A percentile compares a stretch with the other conserved stretches of the same genome.
Evolutionary conservation across 1,284 basidiomycete genomes (phyloP).

Genomic region (Taiwanofungus camphoratus): DNA sequence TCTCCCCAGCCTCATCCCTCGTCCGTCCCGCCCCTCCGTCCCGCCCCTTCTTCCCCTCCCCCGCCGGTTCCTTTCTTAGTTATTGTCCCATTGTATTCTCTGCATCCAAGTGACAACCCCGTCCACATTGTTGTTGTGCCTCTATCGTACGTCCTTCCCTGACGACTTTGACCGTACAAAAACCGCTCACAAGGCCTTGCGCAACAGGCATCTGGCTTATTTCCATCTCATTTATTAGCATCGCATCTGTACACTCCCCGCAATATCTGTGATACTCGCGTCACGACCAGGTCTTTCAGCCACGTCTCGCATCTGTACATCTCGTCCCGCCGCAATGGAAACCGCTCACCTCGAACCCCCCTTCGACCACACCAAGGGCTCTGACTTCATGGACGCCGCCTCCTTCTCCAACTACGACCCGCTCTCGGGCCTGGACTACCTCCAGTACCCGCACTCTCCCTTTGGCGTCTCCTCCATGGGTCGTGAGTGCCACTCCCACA

Average conservation of each 20-base stretch:
- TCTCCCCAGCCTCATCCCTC: constrained; percentile 22
- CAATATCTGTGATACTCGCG: constrained; percentile 24
- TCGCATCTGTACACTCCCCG: constrained; percentile 23
- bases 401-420: constrained; percentile 48
- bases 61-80: constrained; percentile 20
- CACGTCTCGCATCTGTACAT: constrained; percentile 22
- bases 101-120: constrained; percentile 11
- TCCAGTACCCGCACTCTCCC: constrained; percentile 45
- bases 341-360: constrained; percentile 45
- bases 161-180: constrained; percentile 7
- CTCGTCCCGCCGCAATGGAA: constrained; percentile 33
- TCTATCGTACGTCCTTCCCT: constrained; percentile 24
- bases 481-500: constrained; percentile 29
- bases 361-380: constrained; percentile 42
- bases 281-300: constrained; percentile 14
- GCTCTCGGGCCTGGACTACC: constrained; percentile 45
- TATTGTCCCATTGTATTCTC: constrained; percentile 24
- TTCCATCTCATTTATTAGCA: constrained; percentile 33
- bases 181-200: constrained; percentile 11
- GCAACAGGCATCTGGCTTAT: constrained; percentile 21
- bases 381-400: constrained; percentile 45
- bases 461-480: constrained; percentile 39
- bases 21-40: constrained; percentile 29
- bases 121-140: constrained; percentile 23
- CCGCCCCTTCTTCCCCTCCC: constrained; percentile 23